A percentile compares a stretch with the other conserved stretches of the same genome.
These are phyloP conservation scores for Pseudogymnoascus sp. DNA, from an alignment of 2,329 filamentous ascomycete genomes.

Conservation along the genomic window DNA sequence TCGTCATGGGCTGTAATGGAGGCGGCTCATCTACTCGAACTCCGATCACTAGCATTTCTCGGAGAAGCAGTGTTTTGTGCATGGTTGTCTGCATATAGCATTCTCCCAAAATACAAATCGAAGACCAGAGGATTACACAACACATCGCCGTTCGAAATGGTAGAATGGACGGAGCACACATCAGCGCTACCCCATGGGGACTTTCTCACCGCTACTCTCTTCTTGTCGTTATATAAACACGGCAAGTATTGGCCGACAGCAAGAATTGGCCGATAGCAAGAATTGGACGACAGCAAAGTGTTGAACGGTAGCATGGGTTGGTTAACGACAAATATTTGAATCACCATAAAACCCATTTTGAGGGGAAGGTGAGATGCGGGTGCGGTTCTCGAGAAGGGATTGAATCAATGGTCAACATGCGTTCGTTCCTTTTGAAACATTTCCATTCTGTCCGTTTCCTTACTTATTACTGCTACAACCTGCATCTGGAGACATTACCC, in stretches of 20 bases:
- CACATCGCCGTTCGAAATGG: too few relatives aligned
- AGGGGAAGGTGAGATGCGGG: neutral
- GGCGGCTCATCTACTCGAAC: neutral
- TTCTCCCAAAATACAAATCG: neutral
- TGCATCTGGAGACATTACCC: neutral
- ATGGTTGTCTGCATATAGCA: neutral
- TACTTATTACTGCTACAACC: neutral
- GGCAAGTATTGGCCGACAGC: too few relatives aligned
- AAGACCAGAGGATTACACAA: neutral
- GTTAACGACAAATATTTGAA: too few relatives aligned
- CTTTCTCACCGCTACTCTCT: too few relatives aligned
- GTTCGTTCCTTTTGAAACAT: neutral
- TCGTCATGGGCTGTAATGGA: neutral
- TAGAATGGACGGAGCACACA: too few relatives aligned
- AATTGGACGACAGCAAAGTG: too few relatives aligned
- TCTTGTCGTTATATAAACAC: too few relatives aligned
- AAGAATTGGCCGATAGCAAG: too few relatives aligned
- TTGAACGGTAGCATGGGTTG: too few relatives aligned
- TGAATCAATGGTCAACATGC: neutral
- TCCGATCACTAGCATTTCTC: neutral
- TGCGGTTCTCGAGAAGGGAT: neutral
- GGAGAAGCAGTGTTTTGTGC: neutral
- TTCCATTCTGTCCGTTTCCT: neutral
- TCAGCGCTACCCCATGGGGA: too few relatives aligned
- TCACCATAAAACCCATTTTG: too few relatives aligned